phyloP scores from a whole-genome alignment of 768 basidiomycete species.

The Dendrothele bispora region DNA sequence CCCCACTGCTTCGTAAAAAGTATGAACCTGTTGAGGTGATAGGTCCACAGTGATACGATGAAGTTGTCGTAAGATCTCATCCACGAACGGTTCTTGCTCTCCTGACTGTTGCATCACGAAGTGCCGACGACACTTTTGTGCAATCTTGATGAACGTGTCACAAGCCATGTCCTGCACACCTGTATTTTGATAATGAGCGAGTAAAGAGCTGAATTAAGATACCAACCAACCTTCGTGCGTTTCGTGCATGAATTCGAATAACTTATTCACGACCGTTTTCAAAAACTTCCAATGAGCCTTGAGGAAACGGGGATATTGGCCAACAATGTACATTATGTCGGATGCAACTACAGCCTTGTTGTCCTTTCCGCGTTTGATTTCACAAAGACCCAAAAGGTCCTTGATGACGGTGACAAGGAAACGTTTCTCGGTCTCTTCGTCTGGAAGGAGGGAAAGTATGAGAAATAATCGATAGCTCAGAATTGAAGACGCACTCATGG shows the following conservation, averaged over 20 bases:
- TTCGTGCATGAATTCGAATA: conserved; percentile 99
- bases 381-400: conserved; percentile 93
- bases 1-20: conserved; percentile 98
- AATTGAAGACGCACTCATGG: conserved; percentile 79
- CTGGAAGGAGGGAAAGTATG: conserved; percentile 36
- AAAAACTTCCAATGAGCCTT: conserved; percentile 99
- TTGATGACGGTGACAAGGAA: conserved; percentile 99
- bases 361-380: conserved; percentile 99
- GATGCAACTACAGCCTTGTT: conserved; percentile 99
- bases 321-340: conserved; percentile 98
- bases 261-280: conserved; percentile 99
- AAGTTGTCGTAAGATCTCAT: conserved; percentile 90
- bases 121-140: conserved; percentile 96
- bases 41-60: conserved; percentile 95
- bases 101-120: conserved; percentile 99
- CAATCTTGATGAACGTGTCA: conserved; percentile 99
- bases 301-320: conserved; percentile 98
- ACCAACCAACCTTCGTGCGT: conserved; percentile 82
- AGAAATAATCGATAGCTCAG: not conserved
- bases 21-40: conserved; percentile 94
- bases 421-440: conserved; percentile 98
- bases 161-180: conserved; percentile 99
- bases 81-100: conserved; percentile 96
- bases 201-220: conserved; percentile 5
- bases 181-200: conserved; percentile 23